phyloP scores from a whole-genome alignment of 2,329 filamentous ascomycete species.

The Juglanconis oblonga region DNA sequence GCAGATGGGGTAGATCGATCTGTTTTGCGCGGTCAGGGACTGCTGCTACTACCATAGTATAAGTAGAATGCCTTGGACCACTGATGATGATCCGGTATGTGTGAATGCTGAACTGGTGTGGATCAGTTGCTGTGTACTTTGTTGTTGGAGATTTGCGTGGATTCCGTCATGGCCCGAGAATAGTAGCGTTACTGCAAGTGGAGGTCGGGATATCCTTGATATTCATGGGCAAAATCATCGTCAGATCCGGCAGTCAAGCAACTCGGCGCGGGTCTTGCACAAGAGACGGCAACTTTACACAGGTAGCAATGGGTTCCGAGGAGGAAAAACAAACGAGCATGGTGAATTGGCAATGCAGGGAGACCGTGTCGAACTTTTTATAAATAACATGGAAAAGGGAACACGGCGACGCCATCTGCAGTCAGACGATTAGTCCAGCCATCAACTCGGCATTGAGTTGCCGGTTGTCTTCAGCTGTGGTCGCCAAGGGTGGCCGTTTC shows the following conservation, averaged over 20 bases:
- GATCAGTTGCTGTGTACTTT: too few species aligned
- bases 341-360: too few species aligned
- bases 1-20: too few species aligned
- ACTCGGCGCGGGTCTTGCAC: neutral
- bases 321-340: too few species aligned
- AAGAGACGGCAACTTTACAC: too few species aligned
- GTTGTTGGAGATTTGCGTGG: neutral
- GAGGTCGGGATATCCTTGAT: neutral
- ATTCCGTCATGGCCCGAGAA: neutral
- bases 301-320: too few species aligned
- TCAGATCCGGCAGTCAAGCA: too few species aligned
- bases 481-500: neutral
- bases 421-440: neutral
- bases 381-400: neutral
- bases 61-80: neutral
- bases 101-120: too few species aligned
- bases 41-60: neutral
- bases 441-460: neutral
- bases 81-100: too few species aligned
- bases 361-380: neutral
- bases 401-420: neutral
- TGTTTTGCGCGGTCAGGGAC: neutral
- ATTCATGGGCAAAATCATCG: neutral
- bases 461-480: neutral
- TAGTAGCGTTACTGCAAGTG: neutral